Conservation (phyloP, 2,329 filamentous ascomycete genomes). For the Huntiella omanensis region DNA sequence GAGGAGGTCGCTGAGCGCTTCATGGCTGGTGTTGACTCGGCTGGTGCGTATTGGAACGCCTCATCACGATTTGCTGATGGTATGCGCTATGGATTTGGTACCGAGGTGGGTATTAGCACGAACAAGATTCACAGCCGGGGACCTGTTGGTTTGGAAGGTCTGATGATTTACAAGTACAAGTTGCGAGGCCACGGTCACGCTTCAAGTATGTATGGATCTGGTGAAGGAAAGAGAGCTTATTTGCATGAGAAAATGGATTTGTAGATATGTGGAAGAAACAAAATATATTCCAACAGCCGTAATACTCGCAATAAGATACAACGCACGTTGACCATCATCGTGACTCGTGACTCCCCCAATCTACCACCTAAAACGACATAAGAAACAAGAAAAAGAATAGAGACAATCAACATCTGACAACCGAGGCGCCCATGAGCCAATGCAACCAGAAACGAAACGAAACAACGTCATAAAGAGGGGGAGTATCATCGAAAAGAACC, state of each 20-base stretch:
- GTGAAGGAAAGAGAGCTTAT: conserved; percentile 37
- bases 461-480: background rate
- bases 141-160: conserved; percentile 78
- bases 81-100: conserved; percentile 93
- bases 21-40: conserved; percentile 69
- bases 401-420: conserved; percentile 1
- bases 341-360: background rate
- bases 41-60: conserved; percentile 93
- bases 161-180: conserved; percentile 97
- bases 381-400: background rate
- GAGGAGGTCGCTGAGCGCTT: conserved; percentile 55
- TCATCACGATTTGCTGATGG: conserved; percentile 89
- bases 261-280: background rate
- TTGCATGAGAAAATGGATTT: conserved; percentile 34
- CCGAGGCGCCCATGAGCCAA: background rate
- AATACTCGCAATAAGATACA: conserved; percentile 1
- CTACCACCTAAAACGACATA: background rate
- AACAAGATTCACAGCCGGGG: conserved; percentile 96
- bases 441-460: background rate
- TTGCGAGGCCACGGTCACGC: conserved; percentile 67
- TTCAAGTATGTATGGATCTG: conserved; percentile 55
- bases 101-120: conserved; percentile 93
- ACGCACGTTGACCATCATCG: background rate
- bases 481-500: conserved; percentile 1
- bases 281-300: background rate